Conservation (phyloP, 257 asterid species). For the Leonotis leonurus region DNA sequence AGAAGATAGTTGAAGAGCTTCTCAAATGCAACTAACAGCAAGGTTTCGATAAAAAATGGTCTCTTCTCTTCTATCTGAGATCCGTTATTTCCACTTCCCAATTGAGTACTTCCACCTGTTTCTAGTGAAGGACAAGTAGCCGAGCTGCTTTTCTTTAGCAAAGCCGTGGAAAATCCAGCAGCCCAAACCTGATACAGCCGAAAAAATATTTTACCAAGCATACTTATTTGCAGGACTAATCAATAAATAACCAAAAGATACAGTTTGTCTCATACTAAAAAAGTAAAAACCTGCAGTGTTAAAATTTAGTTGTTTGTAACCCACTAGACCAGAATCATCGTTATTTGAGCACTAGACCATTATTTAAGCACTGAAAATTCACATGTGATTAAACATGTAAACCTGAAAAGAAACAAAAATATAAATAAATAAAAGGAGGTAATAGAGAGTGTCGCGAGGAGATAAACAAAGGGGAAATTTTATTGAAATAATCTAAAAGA, state of each 20-base stretch:
- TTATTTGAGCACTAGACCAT: not conserved
- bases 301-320: not conserved
- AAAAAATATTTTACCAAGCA: constrained; percentile 1
- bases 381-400: not conserved
- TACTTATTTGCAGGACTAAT: constrained; percentile 3
- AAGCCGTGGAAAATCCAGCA: constrained; percentile 83
- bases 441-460: no score
- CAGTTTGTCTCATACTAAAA: not conserved
- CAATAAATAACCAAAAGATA: constrained; percentile 1
- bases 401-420: not conserved
- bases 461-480: no score
- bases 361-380: not conserved
- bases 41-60: constrained; percentile 38
- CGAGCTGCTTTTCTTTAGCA: constrained; percentile 67
- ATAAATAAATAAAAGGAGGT: no score
- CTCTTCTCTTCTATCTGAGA: constrained; percentile 31
- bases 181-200: constrained; percentile 74
- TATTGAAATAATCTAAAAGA: no score
- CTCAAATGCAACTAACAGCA: constrained; percentile 54
- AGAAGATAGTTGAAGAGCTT: constrained; percentile 61
- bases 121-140: constrained; percentile 38
- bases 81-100: constrained; percentile 12
- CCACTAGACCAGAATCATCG: constrained; percentile 4
- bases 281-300: not conserved
- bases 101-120: constrained; percentile 29